Evolutionary conservation across 2,329 filamentous ascomycete genomes (phyloP).

Genomic region (Pseudocercospora fuligena): DNA sequence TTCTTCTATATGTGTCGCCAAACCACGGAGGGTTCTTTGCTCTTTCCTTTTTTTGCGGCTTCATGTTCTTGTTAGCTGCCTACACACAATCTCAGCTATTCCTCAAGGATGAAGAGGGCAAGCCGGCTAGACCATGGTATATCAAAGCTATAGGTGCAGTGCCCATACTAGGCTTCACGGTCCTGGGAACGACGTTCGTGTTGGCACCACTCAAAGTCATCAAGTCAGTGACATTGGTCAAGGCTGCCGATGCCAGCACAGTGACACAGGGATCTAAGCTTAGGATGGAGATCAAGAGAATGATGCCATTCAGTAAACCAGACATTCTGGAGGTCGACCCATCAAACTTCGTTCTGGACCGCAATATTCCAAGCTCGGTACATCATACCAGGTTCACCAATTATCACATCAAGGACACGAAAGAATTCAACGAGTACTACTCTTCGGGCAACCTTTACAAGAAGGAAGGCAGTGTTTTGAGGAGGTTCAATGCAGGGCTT

Average conservation of each 20-base stretch:
- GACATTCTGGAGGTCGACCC: slow-evolving; percentile 21
- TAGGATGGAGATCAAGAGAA: slow-evolving; percentile 24
- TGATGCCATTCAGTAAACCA: slow-evolving; percentile 29
- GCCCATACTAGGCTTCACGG: slow-evolving; percentile 18
- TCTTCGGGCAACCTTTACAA: slow-evolving; percentile 13
- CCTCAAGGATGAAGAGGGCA: slow-evolving; percentile 25
- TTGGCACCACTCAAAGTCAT: slow-evolving; percentile 32
- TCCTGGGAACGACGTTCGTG: slow-evolving; percentile 26
- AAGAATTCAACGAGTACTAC: slow-evolving; percentile 24
- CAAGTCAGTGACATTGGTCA: slow-evolving; percentile 27
- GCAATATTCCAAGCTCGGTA: slow-evolving; percentile 15
- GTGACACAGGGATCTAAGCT: slow-evolving; percentile 18
- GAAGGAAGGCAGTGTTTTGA: slow-evolving; percentile 2
- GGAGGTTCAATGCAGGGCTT: slow-evolving; percentile 15
- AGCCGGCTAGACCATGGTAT: slow-evolving; percentile 12
- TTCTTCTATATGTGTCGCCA: slow-evolving; percentile 35
- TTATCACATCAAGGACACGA: slow-evolving; percentile 11
- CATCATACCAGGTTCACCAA: slow-evolving; percentile 16
- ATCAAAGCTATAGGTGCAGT: slow-evolving; percentile 21
- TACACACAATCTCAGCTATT: slow-evolving; percentile 23
- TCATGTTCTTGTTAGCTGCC: slow-evolving; percentile 25
- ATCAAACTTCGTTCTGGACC: slow-evolving; percentile 19
- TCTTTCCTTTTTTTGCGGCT: slow-evolving; percentile 28
- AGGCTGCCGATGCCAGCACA: not conserved
- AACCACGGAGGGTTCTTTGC: slow-evolving; percentile 31